These are phyloP conservation scores for Dalbergia cultrata DNA, from an alignment of 306 rosid genomes.

Conservation along the genomic window DNA sequence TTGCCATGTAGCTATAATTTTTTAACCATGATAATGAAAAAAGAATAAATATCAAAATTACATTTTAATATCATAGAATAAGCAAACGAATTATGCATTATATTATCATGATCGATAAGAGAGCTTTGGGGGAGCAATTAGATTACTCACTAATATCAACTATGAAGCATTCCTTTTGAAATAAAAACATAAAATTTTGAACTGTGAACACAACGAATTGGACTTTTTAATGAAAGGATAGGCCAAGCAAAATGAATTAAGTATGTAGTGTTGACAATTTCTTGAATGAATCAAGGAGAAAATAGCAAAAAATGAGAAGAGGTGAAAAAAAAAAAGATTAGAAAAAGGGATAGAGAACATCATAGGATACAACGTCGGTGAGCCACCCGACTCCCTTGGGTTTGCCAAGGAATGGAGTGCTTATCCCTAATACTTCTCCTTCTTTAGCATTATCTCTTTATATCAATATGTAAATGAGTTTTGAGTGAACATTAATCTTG, in stretches of 20 bases:
- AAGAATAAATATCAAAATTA: not conserved
- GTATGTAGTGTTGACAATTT: slow-evolving; percentile 38
- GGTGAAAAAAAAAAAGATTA: not conserved
- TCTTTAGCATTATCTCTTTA: slow-evolving; percentile 58
- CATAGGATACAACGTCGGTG: slow-evolving; percentile 67
- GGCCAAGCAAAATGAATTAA: too few relatives aligned
- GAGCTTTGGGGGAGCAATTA: too few relatives aligned
- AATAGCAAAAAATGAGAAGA: slow-evolving; percentile 7
- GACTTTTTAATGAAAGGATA: too few relatives aligned
- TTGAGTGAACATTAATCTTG: too few relatives aligned
- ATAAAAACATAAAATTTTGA: not conserved
- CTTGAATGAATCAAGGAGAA: slow-evolving; percentile 16
- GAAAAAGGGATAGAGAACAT: slow-evolving; percentile 57
- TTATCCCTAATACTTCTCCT: slow-evolving; percentile 57
- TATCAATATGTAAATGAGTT: not conserved
- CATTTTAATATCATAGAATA: not conserved
- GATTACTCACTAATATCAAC: too few relatives aligned
- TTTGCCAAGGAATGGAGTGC: slow-evolving; percentile 84
- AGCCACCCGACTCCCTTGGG: slow-evolving; percentile 83
- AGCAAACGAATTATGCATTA: not conserved
- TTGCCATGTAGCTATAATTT: not conserved
- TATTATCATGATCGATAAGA: too few relatives aligned
- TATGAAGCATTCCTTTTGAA: too few relatives aligned
- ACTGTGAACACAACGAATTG: not conserved
- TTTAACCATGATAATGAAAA: not conserved